Evolutionary conservation across 768 basidiomycete genomes (phyloP).

Genomic region (Suillus decipiens): DNA sequence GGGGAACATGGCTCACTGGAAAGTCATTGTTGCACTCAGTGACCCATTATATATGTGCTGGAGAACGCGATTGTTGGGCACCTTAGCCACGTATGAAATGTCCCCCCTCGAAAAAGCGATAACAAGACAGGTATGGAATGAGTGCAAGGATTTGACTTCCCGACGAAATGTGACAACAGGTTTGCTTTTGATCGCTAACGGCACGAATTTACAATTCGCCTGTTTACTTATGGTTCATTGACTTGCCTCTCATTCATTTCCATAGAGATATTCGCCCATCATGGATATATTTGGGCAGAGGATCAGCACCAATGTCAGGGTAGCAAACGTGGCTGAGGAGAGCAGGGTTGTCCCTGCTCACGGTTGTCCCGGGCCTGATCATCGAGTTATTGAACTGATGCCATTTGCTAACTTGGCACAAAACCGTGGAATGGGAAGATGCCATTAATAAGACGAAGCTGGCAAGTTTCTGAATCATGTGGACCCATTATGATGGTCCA

Average conservation of each 20-base stretch:
- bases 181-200: not conserved
- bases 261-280: not conserved
- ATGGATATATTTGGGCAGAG: not conserved
- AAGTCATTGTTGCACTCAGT: not conserved
- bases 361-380: not conserved
- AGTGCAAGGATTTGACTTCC: not conserved
- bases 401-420: not conserved
- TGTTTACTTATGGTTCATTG: not conserved
- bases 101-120: not conserved
- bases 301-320: not conserved
- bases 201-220: not conserved
- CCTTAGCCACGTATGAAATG: not conserved
- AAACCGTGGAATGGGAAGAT: not conserved
- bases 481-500: not conserved
- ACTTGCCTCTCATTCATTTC: not conserved
- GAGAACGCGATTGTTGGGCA: not conserved
- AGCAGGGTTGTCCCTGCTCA: too few species aligned
- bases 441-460: not conserved
- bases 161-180: not conserved
- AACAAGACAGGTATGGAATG: not conserved
- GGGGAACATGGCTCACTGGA: slow-evolving; percentile 35
- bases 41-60: not conserved
- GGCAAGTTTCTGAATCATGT: not conserved
- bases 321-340: not conserved
- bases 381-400: not conserved